These are phyloP conservation scores for Clarkia xantiana DNA, from an alignment of 345 rosid species.

Conservation along the genomic window DNA sequence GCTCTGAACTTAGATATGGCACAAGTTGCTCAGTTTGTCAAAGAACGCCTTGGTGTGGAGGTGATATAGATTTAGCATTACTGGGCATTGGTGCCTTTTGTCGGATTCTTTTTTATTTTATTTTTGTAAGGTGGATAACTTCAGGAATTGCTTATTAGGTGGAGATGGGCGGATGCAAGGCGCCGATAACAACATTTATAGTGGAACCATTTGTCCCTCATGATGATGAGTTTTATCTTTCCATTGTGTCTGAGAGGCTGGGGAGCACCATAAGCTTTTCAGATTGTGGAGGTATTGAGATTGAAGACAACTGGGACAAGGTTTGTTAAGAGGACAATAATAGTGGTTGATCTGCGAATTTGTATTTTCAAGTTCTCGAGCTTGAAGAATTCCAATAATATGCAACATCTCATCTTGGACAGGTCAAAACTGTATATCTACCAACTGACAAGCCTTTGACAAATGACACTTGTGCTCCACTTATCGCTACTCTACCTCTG, in stretches of 20 bases:
- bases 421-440: conserved; percentile 78
- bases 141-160: conserved; percentile 28
- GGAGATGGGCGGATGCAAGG: conserved; percentile 86
- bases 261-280: conserved; percentile 80
- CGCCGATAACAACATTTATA: conserved; percentile 83
- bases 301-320: conserved; percentile 99
- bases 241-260: conserved; percentile 82
- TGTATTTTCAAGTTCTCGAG: not conserved
- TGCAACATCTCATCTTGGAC: conserved; percentile 5
- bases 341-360: not conserved
- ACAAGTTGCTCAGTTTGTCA: conserved; percentile 90
- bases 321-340: conserved; percentile 13
- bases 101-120: no score
- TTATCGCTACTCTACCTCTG: conserved; percentile 91
- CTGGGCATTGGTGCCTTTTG: not conserved
- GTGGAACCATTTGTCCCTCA: conserved; percentile 95
- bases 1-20: conserved; percentile 91
- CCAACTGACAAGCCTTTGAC: conserved; percentile 65
- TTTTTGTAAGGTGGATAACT: not conserved
- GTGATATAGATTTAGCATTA: conserved; percentile 17
- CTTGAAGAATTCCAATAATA: not conserved
- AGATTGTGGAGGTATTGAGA: conserved; percentile 94
- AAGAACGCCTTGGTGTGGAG: conserved; percentile 75
- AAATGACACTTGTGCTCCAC: conserved; percentile 66
- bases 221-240: conserved; percentile 72